These are phyloP conservation scores for Podospora pseudopauciseta DNA, from an alignment of 495 filamentous ascomycete species.

Conservation along the genomic window DNA sequence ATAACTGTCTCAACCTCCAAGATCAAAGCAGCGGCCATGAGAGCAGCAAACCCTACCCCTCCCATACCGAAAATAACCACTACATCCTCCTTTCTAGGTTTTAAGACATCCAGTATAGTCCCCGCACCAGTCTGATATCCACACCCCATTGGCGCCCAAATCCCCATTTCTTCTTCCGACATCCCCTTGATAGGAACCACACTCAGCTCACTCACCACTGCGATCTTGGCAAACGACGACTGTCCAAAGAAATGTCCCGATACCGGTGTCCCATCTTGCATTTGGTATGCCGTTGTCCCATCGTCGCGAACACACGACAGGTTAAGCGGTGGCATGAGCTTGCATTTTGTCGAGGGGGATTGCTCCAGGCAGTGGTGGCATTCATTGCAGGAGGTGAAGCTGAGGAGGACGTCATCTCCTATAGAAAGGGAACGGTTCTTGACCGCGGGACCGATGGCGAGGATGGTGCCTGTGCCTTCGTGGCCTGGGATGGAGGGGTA, in stretches of 20 bases:
- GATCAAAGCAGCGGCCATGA: conserved; percentile 27
- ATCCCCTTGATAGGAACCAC: conserved; percentile 32
- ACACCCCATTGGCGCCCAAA: conserved; percentile 42
- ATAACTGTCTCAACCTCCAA: conserved; percentile 30
- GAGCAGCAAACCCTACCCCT: conserved; percentile 42
- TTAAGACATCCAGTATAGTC: conserved; percentile 38
- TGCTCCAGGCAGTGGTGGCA: conserved; percentile 32
- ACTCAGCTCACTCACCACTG: conserved; percentile 31
- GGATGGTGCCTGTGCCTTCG: conserved; percentile 51
- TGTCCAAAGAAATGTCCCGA: conserved; percentile 46
- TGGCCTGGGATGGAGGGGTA: conserved; percentile 49
- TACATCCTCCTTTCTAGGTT: conserved; percentile 23
- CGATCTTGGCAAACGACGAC: conserved; percentile 35
- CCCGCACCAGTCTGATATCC: conserved; percentile 43
- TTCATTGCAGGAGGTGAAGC: conserved; percentile 32
- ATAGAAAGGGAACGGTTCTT: conserved; percentile 35
- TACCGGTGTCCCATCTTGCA: conserved; percentile 30
- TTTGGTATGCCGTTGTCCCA: conserved; percentile 14
- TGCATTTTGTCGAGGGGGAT: conserved; percentile 31
- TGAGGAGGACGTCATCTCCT: conserved; percentile 47
- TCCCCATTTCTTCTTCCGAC: conserved; percentile 26
- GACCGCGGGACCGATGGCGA: conserved; percentile 41
- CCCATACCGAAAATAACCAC: conserved; percentile 44
- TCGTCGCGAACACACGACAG: conserved; percentile 27
- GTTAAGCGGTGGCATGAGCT: conserved; percentile 28